Evolutionary conservation across 2,329 filamentous ascomycete species (phyloP).

Genomic region (Penicillium sp.): DNA sequence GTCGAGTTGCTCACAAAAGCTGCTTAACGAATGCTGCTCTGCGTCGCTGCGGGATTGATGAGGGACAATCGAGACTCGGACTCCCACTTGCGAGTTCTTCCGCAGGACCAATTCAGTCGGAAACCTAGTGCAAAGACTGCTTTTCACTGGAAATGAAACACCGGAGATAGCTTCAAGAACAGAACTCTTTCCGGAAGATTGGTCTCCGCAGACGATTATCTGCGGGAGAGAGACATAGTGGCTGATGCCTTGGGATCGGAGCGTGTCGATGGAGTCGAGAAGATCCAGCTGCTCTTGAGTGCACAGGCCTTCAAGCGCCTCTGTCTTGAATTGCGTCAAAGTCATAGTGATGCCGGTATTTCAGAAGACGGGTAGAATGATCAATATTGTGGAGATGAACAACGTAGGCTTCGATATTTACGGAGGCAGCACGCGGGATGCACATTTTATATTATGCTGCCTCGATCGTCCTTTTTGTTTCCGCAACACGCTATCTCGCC

Average conservation of each 20-base stretch:
- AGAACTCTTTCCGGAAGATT: constrained; percentile 63
- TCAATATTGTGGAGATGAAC: too few species aligned
- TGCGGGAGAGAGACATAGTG: constrained; percentile 55
- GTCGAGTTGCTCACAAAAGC: constrained; percentile 12
- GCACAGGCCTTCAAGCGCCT: constrained; percentile 13
- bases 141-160: too few species aligned
- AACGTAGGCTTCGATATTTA: too few species aligned
- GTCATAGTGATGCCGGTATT: not conserved
- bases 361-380: too few species aligned
- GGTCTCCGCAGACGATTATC: constrained; percentile 63
- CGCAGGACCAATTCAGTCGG: constrained; percentile 60
- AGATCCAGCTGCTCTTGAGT: constrained; percentile 54
- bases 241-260: constrained; percentile 52
- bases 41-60: constrained; percentile 32
- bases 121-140: constrained; percentile 61
- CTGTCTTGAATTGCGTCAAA: constrained; percentile 10
- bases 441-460: too few species aligned
- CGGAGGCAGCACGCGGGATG: too few species aligned
- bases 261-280: constrained; percentile 56
- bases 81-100: constrained; percentile 9
- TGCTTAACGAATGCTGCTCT: constrained; percentile 6
- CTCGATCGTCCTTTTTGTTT: too few species aligned
- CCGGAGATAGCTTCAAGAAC: too few species aligned
- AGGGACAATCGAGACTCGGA: constrained; percentile 33
- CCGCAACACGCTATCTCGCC: too few species aligned